Evolutionary conservation across 768 basidiomycete species (phyloP).

Genomic region (Pleurotus pulmonarius): DNA sequence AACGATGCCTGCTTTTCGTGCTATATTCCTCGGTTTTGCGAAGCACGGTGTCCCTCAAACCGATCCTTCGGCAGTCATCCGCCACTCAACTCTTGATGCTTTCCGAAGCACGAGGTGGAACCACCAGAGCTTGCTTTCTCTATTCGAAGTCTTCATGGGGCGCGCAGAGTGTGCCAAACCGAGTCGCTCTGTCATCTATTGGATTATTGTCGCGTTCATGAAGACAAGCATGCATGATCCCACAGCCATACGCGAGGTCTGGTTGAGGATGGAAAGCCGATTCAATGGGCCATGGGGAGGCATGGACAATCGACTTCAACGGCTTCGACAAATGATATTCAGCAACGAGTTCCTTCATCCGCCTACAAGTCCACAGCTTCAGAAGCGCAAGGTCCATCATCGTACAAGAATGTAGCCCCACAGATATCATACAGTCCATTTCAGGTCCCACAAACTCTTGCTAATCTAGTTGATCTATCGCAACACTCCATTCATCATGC

Average conservation of each 20-base stretch:
- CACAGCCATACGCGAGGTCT: constrained; percentile 49
- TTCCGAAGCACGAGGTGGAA: constrained; percentile 44
- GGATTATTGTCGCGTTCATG: constrained; percentile 65
- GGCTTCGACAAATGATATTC: constrained; percentile 34
- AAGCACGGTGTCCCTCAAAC: constrained; percentile 43
- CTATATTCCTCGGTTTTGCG: constrained; percentile 72
- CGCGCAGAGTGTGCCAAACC: constrained; percentile 40
- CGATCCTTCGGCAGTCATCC: background rate
- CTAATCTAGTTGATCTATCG: too few relatives aligned
- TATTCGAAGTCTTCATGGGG: constrained; percentile 64
- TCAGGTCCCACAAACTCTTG: too few relatives aligned
- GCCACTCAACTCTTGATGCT: background rate
- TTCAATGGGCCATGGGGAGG: constrained; percentile 47
- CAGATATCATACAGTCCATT: too few relatives aligned
- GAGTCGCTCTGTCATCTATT: constrained; percentile 50
- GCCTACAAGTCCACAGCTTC: background rate
- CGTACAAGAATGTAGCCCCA: too few relatives aligned
- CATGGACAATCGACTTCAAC: constrained; percentile 37
- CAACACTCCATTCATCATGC: background rate
- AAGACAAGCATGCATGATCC: constrained; percentile 53
- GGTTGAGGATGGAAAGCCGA: constrained; percentile 50
- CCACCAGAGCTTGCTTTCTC: constrained; percentile 44
- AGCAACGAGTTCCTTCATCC: constrained; percentile 11
- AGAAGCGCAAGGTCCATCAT: background rate
- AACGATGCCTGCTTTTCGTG: constrained; percentile 56